Conservation (phyloP, 2,329 filamentous ascomycete genomes). For the Aspergillus quadricinctus region DNA sequence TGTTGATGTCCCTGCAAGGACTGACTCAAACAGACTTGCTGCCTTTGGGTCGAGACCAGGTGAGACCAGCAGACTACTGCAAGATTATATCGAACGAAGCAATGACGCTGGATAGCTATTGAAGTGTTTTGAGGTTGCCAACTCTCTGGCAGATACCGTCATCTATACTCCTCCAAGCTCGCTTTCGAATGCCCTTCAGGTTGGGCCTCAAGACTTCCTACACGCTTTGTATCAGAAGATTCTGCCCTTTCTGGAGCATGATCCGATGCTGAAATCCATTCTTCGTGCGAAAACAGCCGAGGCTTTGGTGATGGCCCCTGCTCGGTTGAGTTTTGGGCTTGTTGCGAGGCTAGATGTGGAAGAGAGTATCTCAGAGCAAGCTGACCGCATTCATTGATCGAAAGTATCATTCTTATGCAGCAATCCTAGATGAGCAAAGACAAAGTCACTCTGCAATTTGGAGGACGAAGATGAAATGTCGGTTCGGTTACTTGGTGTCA, state of each 20-base stretch:
- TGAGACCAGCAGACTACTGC: conserved; percentile 6
- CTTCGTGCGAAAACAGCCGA: conserved; percentile 26
- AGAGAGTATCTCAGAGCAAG: background rate
- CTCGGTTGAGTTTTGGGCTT: conserved; percentile 7
- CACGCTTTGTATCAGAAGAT: conserved; percentile 29
- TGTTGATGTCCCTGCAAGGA: conserved; percentile 19
- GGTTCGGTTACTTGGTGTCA: no score
- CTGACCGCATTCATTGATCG: background rate
- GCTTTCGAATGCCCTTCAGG: conserved; percentile 8
- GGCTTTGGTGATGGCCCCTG: conserved; percentile 22
- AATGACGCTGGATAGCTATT: conserved; percentile 16
- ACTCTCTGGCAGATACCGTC: conserved; percentile 27
- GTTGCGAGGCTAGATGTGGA: background rate
- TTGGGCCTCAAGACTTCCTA: conserved; percentile 26
- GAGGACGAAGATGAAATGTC: no score
- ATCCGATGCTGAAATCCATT: conserved; percentile 22
- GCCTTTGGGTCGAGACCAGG: conserved; percentile 29
- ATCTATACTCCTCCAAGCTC: conserved; percentile 12
- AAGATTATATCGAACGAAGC: background rate
- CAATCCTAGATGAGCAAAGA: background rate
- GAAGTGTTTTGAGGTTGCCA: conserved; percentile 31
- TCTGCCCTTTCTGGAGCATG: conserved; percentile 24
- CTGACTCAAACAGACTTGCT: conserved; percentile 24
- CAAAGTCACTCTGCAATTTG: no score
- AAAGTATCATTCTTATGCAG: background rate